Evolutionary conservation across 805 yeast genomes (phyloP).

Genomic region (Groenewaldozyma tartarivorans): DNA sequence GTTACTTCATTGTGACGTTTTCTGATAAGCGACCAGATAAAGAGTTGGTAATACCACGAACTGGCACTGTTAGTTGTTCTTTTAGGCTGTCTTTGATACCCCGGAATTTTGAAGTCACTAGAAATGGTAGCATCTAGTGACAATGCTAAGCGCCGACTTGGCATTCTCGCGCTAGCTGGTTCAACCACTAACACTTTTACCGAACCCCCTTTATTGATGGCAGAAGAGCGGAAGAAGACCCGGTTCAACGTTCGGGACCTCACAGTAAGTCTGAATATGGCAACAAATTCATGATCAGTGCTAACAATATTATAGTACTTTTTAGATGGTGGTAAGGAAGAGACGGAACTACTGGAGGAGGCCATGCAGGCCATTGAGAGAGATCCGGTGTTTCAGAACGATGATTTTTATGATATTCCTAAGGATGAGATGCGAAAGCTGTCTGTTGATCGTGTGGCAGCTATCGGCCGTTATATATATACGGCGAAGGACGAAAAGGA

Average conservation of each 20-base stretch:
- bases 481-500: conserved; percentile 21
- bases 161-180: conserved; percentile 13
- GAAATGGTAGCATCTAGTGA: too few species aligned
- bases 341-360: conserved; percentile 31
- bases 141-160: too few species aligned
- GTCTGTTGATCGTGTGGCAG: conserved; percentile 27
- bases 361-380: conserved; percentile 41
- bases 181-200: conserved; percentile 15
- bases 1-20: too few species aligned
- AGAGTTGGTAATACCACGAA: too few species aligned
- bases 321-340: conserved; percentile 34
- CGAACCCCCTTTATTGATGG: conserved; percentile 28
- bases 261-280: conserved; percentile 25
- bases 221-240: conserved; percentile 31
- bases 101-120: too few species aligned
- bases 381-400: conserved; percentile 41
- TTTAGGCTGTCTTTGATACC: too few species aligned
- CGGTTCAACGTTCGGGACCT: conserved; percentile 29
- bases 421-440: conserved; percentile 33
- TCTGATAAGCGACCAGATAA: too few species aligned
- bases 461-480: conserved; percentile 20
- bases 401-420: conserved; percentile 38
- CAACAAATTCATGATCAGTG: neutral
- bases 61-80: too few species aligned
- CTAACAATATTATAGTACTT: conserved; percentile 19